phyloP scores from a whole-genome alignment of 345 rosid genomes.

The Lepidium sativum region DNA sequence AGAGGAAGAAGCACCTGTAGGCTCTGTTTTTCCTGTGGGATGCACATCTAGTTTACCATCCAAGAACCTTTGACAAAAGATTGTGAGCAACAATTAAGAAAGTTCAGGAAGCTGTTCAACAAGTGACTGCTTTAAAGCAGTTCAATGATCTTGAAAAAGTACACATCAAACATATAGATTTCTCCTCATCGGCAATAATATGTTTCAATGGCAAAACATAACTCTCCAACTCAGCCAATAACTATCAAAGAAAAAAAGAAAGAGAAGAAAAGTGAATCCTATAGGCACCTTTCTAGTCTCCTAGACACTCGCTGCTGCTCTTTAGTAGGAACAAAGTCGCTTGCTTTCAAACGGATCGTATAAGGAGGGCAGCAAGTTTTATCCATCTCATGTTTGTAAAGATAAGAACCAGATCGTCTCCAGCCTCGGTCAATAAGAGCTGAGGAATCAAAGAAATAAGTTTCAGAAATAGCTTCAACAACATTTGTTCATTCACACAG shows the following conservation, averaged over 20 bases:
- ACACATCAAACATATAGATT: background rate
- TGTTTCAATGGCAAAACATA: background rate
- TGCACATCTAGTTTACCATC: slow-evolving; percentile 54
- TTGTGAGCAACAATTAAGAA: background rate
- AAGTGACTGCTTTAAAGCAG: background rate
- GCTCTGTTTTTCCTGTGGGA: slow-evolving; percentile 26
- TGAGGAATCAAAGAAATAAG: slow-evolving; percentile 2
- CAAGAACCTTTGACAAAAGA: slow-evolving; percentile 44
- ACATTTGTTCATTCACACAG: slow-evolving; percentile 1
- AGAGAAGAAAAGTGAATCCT: background rate
- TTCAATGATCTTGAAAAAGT: background rate
- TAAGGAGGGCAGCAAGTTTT: slow-evolving; percentile 94
- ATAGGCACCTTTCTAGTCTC: slow-evolving; percentile 59
- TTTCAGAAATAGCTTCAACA: background rate
- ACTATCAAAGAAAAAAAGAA: background rate
- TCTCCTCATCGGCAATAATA: background rate
- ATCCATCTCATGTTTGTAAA: slow-evolving; percentile 90
- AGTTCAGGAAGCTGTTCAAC: background rate
- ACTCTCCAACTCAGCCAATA: background rate
- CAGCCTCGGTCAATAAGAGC: slow-evolving; percentile 96
- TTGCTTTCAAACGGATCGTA: slow-evolving; percentile 78
- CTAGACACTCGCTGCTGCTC: slow-evolving; percentile 67
- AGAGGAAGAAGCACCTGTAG: slow-evolving; percentile 28
- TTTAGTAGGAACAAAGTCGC: slow-evolving; percentile 64
- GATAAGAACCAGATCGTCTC: slow-evolving; percentile 82